Conservation (phyloP, 768 basidiomycete genomes). For the Psilocybe cubensis region DNA sequence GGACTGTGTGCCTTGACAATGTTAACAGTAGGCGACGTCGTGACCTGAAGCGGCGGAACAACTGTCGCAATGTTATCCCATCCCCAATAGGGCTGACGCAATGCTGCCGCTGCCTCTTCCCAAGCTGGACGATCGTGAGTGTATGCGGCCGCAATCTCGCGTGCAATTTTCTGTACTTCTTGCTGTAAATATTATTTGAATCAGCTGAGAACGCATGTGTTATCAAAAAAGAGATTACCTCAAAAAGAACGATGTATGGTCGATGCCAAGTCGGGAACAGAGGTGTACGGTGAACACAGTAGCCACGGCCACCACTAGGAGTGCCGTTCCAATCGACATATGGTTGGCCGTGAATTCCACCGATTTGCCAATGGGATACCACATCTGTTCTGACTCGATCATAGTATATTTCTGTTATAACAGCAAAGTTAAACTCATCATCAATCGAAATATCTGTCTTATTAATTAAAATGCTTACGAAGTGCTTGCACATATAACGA, state of each 20-base stretch:
- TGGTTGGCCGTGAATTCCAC: conserved; percentile 57
- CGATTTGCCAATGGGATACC: conserved; percentile 46
- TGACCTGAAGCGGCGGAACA: conserved; percentile 44
- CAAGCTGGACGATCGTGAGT: conserved; percentile 27
- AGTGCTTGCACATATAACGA: conserved; percentile 56
- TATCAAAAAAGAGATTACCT: conserved; percentile 35
- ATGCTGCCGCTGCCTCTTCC: conserved; percentile 35
- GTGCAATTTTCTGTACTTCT: conserved; percentile 44
- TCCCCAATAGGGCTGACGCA: conserved; percentile 56
- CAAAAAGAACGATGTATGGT: conserved; percentile 52
- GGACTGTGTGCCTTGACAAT: conserved; percentile 36
- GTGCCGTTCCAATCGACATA: conserved; percentile 45
- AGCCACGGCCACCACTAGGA: conserved; percentile 40
- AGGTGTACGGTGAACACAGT: conserved; percentile 55
- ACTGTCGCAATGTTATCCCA: conserved; percentile 41
- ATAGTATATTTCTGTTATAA: conserved; percentile 25
- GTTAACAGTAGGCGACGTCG: conserved; percentile 31
- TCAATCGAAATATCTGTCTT: neutral
- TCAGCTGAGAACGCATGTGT: neutral
- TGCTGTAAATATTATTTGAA: conserved; percentile 37
- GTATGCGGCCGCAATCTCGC: conserved; percentile 44
- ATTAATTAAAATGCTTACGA: conserved; percentile 36
- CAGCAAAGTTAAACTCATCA: neutral
- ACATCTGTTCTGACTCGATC: conserved; percentile 28
- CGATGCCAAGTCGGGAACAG: conserved; percentile 63